phyloP scores from a whole-genome alignment of 352 stramenopile species.

The Plasmopara muralis region DNA sequence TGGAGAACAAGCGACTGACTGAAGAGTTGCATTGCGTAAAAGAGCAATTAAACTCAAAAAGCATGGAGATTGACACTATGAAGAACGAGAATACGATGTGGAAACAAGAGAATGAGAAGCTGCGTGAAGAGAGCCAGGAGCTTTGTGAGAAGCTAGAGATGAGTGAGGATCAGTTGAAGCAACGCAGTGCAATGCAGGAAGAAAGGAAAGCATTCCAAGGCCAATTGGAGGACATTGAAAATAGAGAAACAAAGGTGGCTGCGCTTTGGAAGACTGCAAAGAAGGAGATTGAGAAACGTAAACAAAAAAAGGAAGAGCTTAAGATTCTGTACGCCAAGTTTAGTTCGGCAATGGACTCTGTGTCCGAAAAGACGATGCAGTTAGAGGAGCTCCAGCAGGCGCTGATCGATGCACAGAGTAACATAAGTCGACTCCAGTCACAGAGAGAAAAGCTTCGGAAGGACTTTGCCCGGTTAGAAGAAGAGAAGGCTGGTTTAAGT shows the following conservation, averaged over 20 bases:
- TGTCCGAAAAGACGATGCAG: constrained; percentile 32
- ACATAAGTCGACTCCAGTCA: background rate
- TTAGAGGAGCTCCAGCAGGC: constrained; percentile 32
- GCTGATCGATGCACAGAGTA: constrained; percentile 12
- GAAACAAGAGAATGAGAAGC: constrained; percentile 24
- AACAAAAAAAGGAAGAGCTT: constrained; percentile 26
- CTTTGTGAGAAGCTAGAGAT: constrained; percentile 20
- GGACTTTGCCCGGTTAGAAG: constrained; percentile 21
- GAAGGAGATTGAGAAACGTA: constrained; percentile 12
- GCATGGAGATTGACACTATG: constrained; percentile 9
- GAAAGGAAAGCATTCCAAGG: constrained; percentile 28
- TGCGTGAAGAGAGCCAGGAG: constrained; percentile 17
- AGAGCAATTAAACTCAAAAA: constrained; percentile 10
- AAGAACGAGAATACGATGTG: constrained; percentile 24
- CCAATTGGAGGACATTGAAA: constrained; percentile 21
- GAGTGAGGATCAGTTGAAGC: constrained; percentile 12
- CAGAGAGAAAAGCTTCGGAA: constrained; percentile 17
- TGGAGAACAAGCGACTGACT: constrained; percentile 20
- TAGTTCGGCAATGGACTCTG: constrained; percentile 26
- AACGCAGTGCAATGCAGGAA: constrained; percentile 15
- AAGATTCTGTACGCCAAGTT: constrained; percentile 32
- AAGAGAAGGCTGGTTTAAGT: constrained; percentile 16
- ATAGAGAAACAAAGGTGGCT: constrained; percentile 10
- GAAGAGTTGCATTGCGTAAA: constrained; percentile 19
- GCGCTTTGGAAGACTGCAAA: constrained; percentile 6